Conservation (phyloP, 306 rosid genomes). For the Dalbergia cochinchinensis region DNA sequence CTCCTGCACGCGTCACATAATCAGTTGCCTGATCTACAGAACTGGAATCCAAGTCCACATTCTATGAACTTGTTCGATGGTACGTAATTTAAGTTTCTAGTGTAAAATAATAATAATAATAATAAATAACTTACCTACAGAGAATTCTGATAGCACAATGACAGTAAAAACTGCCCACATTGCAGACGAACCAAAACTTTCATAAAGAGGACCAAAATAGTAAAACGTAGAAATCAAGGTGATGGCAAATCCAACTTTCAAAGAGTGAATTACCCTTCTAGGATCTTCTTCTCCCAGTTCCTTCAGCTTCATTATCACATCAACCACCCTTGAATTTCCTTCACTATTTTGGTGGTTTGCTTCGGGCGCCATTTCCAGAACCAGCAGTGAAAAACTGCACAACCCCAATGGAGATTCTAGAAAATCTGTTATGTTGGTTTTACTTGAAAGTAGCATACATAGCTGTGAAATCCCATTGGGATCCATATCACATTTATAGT, state of each 20-base stretch:
- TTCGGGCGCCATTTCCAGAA: constrained; percentile 29
- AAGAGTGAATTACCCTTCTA: constrained; percentile 52
- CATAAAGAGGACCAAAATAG: constrained; percentile 46
- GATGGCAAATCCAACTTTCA: constrained; percentile 53
- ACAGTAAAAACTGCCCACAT: constrained; percentile 60
- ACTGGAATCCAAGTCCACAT: background rate
- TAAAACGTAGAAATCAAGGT: constrained; percentile 48
- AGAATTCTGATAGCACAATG: constrained; percentile 49
- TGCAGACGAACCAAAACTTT: constrained; percentile 42
- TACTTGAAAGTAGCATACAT: too few species aligned
- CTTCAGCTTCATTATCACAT: constrained; percentile 38
- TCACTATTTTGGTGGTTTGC: background rate
- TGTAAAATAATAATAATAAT: background rate
- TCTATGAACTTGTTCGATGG: background rate
- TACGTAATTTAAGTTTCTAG: background rate
- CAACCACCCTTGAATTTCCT: background rate
- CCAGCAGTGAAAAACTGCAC: too few species aligned
- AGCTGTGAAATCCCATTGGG: too few species aligned
- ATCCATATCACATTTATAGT: too few species aligned
- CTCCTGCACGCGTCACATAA: constrained; percentile 46
- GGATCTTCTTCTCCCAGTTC: constrained; percentile 61
- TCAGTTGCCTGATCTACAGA: background rate
- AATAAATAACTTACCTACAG: constrained; percentile 42
- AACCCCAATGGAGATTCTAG: background rate
- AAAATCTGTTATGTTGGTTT: background rate